These are phyloP conservation scores for Annulohypoxylon moriforme DNA, from an alignment of 495 filamentous ascomycete species.

Conservation along the genomic window DNA sequence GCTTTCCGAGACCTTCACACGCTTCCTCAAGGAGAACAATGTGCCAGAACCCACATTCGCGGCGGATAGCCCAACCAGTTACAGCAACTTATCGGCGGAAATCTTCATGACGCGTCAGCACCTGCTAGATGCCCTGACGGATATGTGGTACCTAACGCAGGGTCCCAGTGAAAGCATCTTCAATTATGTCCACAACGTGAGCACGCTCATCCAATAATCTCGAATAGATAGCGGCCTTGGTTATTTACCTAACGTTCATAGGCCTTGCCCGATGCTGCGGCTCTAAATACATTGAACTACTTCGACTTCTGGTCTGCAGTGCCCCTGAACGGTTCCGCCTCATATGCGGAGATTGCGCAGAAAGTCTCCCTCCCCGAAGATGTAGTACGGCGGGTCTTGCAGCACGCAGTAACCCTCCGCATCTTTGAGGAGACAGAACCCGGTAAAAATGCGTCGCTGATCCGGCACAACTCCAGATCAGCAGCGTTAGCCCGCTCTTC, in stretches of 20 bases:
- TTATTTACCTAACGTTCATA: conserved; percentile 20
- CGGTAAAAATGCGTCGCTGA: conserved; percentile 30
- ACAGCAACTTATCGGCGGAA: conserved; percentile 36
- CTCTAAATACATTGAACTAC: conserved; percentile 47
- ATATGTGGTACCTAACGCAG: conserved; percentile 47
- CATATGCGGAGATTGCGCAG: conserved; percentile 50
- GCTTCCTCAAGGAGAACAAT: conserved; percentile 42
- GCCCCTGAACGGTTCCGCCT: conserved; percentile 50
- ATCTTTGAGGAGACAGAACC: conserved; percentile 58
- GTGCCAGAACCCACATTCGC: conserved; percentile 43
- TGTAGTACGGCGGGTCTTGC: conserved; percentile 54
- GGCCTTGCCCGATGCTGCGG: conserved; percentile 43
- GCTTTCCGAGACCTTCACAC: conserved; percentile 39
- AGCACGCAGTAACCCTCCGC: conserved; percentile 56
- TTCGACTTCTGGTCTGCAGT: conserved; percentile 51
- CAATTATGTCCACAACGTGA: conserved; percentile 46
- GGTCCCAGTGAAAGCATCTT: conserved; percentile 47
- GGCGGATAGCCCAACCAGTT: conserved; percentile 43
- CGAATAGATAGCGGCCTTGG: not conserved
- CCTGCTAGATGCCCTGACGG: conserved; percentile 38
- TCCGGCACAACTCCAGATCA: conserved; percentile 49
- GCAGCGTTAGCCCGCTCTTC: conserved; percentile 42
- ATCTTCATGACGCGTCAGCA: conserved; percentile 43
- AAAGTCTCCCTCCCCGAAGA: conserved; percentile 41
- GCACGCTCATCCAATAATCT: not conserved